Conservation (phyloP, 768 basidiomycete species). For the Phylloporus scabripes region DNA sequence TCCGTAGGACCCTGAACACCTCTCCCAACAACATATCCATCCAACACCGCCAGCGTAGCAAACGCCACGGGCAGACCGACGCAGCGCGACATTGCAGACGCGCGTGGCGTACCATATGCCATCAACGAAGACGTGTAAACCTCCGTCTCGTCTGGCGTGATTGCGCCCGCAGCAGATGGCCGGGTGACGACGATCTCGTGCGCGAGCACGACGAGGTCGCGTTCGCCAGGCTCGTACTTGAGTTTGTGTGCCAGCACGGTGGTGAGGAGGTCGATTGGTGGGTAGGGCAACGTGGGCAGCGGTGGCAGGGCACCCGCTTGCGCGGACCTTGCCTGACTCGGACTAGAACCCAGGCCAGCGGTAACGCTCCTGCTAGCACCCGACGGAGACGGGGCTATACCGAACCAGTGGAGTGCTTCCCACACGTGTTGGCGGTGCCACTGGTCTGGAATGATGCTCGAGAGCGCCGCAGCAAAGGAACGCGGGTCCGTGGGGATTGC, state of each 20-base stretch:
- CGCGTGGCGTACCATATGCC: slow-evolving; percentile 50
- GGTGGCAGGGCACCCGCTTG: slow-evolving; percentile 25
- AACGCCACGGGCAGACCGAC: slow-evolving; percentile 87
- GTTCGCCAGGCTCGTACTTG: slow-evolving; percentile 61
- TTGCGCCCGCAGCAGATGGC: background rate
- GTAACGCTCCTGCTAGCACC: background rate
- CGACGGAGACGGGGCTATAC: background rate
- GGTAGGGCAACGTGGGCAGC: slow-evolving; percentile 37
- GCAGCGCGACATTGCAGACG: slow-evolving; percentile 85
- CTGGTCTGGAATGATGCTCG: slow-evolving; percentile 13
- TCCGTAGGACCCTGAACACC: slow-evolving; percentile 71
- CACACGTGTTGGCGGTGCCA: slow-evolving; percentile 25
- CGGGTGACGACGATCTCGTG: slow-evolving; percentile 67
- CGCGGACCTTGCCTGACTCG: background rate
- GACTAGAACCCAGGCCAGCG: background rate
- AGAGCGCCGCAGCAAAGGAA: slow-evolving; percentile 33
- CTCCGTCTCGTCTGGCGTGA: slow-evolving; percentile 32
- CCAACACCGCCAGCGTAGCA: slow-evolving; percentile 65
- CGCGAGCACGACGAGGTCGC: slow-evolving; percentile 81
- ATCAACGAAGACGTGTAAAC: slow-evolving; percentile 65
- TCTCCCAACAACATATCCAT: slow-evolving; percentile 46
- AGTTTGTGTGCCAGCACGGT: slow-evolving; percentile 65
- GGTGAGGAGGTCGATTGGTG: slow-evolving; percentile 74
- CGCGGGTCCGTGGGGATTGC: slow-evolving; percentile 25
- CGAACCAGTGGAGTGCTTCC: slow-evolving; percentile 42